Evolutionary conservation across 768 basidiomycete species (phyloP).

Genomic region (Leccinum aurantiacum): DNA sequence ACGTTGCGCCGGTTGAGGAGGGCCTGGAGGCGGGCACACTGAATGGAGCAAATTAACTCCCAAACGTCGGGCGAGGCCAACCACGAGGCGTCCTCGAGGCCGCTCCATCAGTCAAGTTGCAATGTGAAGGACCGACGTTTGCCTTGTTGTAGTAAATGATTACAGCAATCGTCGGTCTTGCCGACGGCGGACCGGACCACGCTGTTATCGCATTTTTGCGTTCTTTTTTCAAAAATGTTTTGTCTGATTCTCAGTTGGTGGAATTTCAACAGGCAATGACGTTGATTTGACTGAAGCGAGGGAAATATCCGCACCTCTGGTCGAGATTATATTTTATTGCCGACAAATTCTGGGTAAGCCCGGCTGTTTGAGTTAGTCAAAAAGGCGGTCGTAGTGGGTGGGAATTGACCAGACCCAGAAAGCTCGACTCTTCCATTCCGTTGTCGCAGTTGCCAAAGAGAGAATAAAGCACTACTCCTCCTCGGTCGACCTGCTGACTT

Average conservation of each 20-base stretch:
- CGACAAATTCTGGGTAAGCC: too few species aligned
- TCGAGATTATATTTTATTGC: not conserved
- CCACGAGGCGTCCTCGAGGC: conserved; percentile 30
- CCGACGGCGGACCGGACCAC: conserved; percentile 13
- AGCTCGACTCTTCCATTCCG: conserved; percentile 29
- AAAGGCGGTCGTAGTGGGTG: conserved; percentile 19
- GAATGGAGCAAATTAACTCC: conserved; percentile 18
- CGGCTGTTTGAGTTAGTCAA: not conserved
- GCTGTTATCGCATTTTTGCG: conserved; percentile 19
- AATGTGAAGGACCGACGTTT: conserved; percentile 7
- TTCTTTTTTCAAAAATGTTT: not conserved
- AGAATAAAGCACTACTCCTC: conserved; percentile 33
- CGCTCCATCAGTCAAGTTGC: conserved; percentile 7
- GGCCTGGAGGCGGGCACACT: not conserved
- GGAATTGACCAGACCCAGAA: conserved; percentile 30
- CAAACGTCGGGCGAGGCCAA: conserved; percentile 11
- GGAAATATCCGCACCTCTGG: not conserved
- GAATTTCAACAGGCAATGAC: conserved; percentile 1
- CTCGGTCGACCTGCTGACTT: conserved; percentile 24
- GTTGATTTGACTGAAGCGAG: conserved; percentile 7
- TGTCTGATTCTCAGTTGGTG: not conserved
- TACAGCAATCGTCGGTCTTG: conserved; percentile 15
- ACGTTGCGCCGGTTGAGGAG: not conserved
- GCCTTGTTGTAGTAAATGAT: conserved; percentile 11
- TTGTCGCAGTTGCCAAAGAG: conserved; percentile 35